Evolutionary conservation across 176 grass and related monocot species (phyloP).

Genomic region (Aegilops speltoides): DNA sequence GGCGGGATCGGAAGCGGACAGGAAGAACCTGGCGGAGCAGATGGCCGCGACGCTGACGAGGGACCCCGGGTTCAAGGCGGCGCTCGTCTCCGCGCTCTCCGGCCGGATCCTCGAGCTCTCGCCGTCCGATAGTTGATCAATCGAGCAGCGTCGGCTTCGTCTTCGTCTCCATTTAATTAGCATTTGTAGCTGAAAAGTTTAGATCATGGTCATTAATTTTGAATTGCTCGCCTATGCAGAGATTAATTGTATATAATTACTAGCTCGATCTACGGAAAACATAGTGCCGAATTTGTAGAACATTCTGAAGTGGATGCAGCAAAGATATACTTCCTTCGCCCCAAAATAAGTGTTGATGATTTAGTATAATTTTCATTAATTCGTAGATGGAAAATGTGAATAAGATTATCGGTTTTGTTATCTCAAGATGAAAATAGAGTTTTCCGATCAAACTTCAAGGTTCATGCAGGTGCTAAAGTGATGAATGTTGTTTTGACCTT

Average conservation of each 20-base stretch:
- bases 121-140: not conserved
- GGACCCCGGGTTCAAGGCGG: slow-evolving; percentile 75
- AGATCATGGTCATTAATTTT: not conserved
- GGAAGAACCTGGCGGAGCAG: slow-evolving; percentile 61
- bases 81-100: slow-evolving; percentile 70
- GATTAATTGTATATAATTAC: not conserved
- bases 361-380: no score
- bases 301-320: not conserved
- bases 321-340: not conserved
- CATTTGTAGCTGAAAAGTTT: not conserved
- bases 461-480: no score
- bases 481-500: no score
- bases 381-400: no score
- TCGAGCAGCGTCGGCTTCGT: not conserved
- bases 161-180: not conserved
- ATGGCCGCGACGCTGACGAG: slow-evolving; percentile 73
- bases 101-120: slow-evolving; percentile 33
- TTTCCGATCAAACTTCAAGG: no score
- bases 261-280: not conserved
- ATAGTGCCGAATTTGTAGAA: not conserved
- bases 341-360: no score
- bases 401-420: no score
- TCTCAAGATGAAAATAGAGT: no score
- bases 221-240: not conserved
- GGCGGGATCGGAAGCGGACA: not conserved